A percentile compares a stretch with the other conserved stretches of the same genome.
phyloP scores from a whole-genome alignment of 106 monocot genomes.

The Posidonia australis region DNA sequence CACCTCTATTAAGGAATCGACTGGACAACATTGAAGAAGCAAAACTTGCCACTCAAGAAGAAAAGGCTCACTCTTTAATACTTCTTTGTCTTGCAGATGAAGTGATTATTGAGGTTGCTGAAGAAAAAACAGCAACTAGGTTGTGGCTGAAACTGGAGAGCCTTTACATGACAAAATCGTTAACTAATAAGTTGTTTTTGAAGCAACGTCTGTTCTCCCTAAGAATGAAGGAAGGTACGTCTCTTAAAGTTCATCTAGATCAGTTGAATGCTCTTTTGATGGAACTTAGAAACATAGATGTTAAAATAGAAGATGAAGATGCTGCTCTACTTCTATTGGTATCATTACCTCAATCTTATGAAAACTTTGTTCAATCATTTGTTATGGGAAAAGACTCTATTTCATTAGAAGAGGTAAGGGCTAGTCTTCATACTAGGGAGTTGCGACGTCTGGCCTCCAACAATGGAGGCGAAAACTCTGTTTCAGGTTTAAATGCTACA shows the following conservation, averaged over 20 bases:
- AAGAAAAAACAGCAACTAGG: background rate
- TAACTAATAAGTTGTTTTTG: background rate
- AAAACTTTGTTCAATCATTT: background rate
- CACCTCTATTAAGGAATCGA: too few relatives aligned
- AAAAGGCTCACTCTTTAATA: background rate
- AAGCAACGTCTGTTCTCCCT: background rate
- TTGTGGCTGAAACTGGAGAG: conserved; percentile 2
- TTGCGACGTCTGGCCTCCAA: too few relatives aligned
- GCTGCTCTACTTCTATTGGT: background rate
- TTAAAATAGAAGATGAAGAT: conserved; percentile 1
- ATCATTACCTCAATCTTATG: background rate
- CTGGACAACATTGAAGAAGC: background rate
- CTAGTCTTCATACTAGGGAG: too few relatives aligned
- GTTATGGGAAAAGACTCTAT: background rate
- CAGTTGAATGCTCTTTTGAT: background rate
- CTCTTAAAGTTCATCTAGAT: background rate
- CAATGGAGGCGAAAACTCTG: too few relatives aligned
- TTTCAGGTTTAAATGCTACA: too few relatives aligned
- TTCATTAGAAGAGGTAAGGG: too few relatives aligned
- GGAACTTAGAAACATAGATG: background rate
- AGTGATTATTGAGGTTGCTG: background rate
- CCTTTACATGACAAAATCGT: background rate
- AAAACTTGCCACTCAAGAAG: background rate
- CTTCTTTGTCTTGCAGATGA: background rate
- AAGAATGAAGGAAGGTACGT: background rate